Base-by-base conservation (phyloP, 306 rosid species). In the Quercus ilex region DNA sequence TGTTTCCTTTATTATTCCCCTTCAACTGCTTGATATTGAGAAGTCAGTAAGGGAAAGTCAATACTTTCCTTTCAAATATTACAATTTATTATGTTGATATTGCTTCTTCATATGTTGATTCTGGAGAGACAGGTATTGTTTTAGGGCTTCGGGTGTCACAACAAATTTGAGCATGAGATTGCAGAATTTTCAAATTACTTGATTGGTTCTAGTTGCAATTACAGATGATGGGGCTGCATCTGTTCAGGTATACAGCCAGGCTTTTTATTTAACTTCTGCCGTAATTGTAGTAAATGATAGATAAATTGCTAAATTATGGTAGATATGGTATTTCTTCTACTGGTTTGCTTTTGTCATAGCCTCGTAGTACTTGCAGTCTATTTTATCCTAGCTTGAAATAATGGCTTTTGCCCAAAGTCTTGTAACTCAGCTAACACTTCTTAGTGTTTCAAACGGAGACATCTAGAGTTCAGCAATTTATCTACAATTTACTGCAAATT, bases 171-270 rank as follows among this genome's bases (percentile, higher is more conserved):
- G 83, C 74, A 86, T 94, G 97, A 74, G 58, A 31, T 92, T 97
- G 97, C 58, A 31, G 31, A 92, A 92, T 81, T 69, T 90, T 73
- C 82, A 78, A 25, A 81, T 83, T 28, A 74, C 87, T 82, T 90
- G 92, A 95, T 80, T 92, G 56, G 49, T 85, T 43, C 91, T 88
- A 33, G 17, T 89, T 81, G 87, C 85, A 14, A 76, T 92, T 74
- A 85, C 95, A 9, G 97, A 91, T 84, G 19, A 86, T 49, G 99
- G 99, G 20, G 86, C 20, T 21, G 97, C 99, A 69, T 76, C 87
- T 64, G 82, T 94, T n/a, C 81, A 88, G 97, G 98, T 94, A 86
- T 43, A 23, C 5, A 52, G 52, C 60, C 52, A 73, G 19, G 78
- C 57, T 73, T 79, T 73, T 79, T 30, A 19, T 38, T 35, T 58